phyloP scores from a whole-genome alignment of 129 eudicot genomes.

The Mikania micrantha region DNA sequence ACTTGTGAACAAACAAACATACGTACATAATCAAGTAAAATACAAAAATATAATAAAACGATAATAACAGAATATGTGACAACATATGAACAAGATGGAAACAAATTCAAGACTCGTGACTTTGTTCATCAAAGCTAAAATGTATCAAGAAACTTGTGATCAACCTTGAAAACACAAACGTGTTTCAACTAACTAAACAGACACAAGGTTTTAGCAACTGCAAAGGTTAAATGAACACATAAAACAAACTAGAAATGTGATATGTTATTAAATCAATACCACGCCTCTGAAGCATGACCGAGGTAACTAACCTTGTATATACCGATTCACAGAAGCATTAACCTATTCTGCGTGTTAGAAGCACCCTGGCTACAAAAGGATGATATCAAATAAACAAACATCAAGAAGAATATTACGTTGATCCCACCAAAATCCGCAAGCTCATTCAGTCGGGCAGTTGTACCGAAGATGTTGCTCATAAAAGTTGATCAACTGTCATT shows the following conservation, averaged over 20 bases:
- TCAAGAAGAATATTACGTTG: slow-evolving; percentile 1
- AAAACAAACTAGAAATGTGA: neutral
- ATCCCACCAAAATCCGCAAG: slow-evolving; percentile 2
- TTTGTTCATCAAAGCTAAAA: too few species aligned
- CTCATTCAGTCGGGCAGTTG: slow-evolving; percentile 36
- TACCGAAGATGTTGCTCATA: slow-evolving; percentile 78
- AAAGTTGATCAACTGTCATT: slow-evolving; percentile 66
- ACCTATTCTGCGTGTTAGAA: slow-evolving; percentile 20
- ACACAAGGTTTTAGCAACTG: neutral
- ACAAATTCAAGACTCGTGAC: too few species aligned
- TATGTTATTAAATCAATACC: neutral
- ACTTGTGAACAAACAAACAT: too few species aligned
- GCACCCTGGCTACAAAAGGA: slow-evolving; percentile 28
- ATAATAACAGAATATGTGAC: too few species aligned
- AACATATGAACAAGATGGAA: too few species aligned
- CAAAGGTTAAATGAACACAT: neutral
- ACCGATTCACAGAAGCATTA: neutral
- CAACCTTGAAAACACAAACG: neutral
- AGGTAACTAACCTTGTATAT: neutral
- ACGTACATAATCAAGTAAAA: too few species aligned
- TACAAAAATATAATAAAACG: too few species aligned
- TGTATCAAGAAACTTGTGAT: neutral
- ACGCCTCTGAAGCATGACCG: neutral
- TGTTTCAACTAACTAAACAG: neutral
- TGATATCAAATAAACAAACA: slow-evolving; percentile 3